Percentiles rank a stretch among this genome's conserved stretches.
These are phyloP conservation scores for Viola odorata DNA, from an alignment of 345 rosid species.

Conservation along the genomic window DNA sequence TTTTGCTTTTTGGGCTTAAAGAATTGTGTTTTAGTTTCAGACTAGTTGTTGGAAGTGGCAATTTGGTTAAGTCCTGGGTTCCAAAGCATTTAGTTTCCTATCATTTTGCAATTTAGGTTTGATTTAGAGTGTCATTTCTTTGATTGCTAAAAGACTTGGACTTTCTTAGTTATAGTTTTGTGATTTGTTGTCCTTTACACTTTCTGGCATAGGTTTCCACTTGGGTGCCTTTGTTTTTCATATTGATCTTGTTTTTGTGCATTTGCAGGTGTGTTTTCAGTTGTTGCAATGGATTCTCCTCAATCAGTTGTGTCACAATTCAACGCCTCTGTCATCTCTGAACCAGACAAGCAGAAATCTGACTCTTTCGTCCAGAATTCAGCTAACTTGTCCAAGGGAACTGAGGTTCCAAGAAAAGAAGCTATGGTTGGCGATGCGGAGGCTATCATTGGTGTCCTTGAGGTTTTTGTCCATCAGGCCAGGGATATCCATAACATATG, in stretches of 20 bases:
- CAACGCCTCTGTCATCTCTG: conserved; percentile 43
- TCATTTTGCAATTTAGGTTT: not conserved
- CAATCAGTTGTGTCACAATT: conserved; percentile 93
- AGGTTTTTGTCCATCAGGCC: conserved; percentile 80
- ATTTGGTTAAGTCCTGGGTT: too few species aligned
- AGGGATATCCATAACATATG: conserved; percentile 98
- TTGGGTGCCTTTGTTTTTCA: too few species aligned
- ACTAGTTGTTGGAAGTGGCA: too few species aligned
- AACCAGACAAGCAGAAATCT: conserved; percentile 50
- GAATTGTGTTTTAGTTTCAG: too few species aligned
- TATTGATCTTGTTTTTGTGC: conserved; percentile 13
- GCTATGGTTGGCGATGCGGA: conserved; percentile 27
- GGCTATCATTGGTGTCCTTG: conserved; percentile 56
- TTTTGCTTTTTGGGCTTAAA: too few species aligned
- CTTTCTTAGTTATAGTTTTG: too few species aligned
- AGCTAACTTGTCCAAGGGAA: conserved; percentile 32
- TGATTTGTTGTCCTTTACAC: too few species aligned
- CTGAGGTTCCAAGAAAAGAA: conserved; percentile 35
- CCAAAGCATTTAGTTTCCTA: too few species aligned
- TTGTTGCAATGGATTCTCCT: conserved; percentile 74
- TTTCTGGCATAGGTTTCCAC: too few species aligned
- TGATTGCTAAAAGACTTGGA: too few species aligned
- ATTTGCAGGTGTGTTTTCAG: conserved; percentile 28
- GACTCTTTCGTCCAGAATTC: conserved; percentile 37
- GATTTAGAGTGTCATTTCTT: not conserved